Evolutionary conservation across 495 filamentous ascomycete species (phyloP).

Genomic region (Glarea lozoyensis): DNA sequence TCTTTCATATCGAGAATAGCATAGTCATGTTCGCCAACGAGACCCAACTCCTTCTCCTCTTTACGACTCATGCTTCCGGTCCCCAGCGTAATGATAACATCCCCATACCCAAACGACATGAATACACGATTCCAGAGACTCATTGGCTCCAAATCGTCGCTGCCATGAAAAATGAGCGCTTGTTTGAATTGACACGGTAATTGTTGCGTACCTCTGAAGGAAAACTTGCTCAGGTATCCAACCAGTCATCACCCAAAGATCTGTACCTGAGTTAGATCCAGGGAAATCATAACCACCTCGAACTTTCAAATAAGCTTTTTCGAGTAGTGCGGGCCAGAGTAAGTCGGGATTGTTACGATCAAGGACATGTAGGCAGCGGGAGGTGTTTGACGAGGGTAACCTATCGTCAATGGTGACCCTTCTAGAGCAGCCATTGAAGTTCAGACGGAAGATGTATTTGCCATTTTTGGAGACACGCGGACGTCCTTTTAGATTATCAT

Average conservation of each 20-base stretch:
- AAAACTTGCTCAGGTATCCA: constrained; percentile 98
- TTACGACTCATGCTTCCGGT: constrained; percentile 67
- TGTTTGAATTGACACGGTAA: neutral
- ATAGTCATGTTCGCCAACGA: constrained; percentile 89
- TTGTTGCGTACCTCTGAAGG: constrained; percentile 50
- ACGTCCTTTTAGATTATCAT: constrained; percentile 40
- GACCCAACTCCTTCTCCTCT: constrained; percentile 71
- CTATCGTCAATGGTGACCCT: constrained; percentile 85
- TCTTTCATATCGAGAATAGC: constrained; percentile 76
- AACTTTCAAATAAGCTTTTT: constrained; percentile 97
- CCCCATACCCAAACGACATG: constrained; percentile 62
- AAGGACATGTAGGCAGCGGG: constrained; percentile 73
- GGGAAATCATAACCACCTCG: constrained; percentile 96
- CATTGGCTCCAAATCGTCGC: constrained; percentile 64
- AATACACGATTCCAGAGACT: constrained; percentile 73
- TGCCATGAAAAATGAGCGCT: constrained; percentile 9
- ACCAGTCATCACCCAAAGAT: constrained; percentile 81
- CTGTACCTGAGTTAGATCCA: constrained; percentile 94
- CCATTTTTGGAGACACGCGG: constrained; percentile 64
- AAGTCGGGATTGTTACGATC: constrained; percentile 70
- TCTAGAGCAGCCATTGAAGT: constrained; percentile 91
- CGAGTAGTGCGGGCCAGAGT: constrained; percentile 87
- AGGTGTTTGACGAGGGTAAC: constrained; percentile 69
- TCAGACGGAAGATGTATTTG: constrained; percentile 83
- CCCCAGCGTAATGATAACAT: constrained; percentile 83